Conservation (phyloP, 2,329 filamentous ascomycete genomes). For the Xylariaceae sp. region DNA sequence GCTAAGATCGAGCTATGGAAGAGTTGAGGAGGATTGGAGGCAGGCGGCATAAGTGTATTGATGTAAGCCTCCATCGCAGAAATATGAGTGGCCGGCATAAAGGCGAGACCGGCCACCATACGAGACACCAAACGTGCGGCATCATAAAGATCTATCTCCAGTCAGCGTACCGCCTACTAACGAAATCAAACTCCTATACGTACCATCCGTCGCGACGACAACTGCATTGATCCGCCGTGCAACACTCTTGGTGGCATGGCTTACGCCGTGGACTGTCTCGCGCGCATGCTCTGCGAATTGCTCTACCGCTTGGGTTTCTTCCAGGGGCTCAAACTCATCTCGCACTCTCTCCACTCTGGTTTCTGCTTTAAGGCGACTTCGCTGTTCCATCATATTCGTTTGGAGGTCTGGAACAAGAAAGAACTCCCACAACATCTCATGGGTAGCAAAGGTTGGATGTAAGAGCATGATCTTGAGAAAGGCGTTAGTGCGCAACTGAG, state of each 20-base stretch:
- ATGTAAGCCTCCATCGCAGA: constrained; percentile 69
- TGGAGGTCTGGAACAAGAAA: constrained; percentile 94
- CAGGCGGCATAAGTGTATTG: constrained; percentile 57
- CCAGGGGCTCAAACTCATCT: constrained; percentile 82
- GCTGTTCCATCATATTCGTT: constrained; percentile 80
- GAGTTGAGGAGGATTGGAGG: constrained; percentile 65
- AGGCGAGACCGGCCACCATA: constrained; percentile 52
- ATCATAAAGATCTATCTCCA: constrained; percentile 59
- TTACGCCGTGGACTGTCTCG: constrained; percentile 81
- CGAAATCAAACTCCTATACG: constrained; percentile 19
- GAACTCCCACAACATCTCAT: constrained; percentile 99
- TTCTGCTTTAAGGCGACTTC: constrained; percentile 81
- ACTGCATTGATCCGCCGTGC: constrained; percentile 73
- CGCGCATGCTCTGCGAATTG: constrained; percentile 87
- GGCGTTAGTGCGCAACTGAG: constrained; percentile 78
- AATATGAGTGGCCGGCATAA: constrained; percentile 63
- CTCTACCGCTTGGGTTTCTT: constrained; percentile 82
- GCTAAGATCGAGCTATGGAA: constrained; percentile 75
- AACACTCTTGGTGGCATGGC: constrained; percentile 75
- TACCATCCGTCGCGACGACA: constrained; percentile 58
- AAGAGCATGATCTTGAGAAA: constrained; percentile 81
- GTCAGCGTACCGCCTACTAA: constrained; percentile 1
- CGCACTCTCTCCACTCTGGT: constrained; percentile 75
- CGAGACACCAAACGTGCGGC: constrained; percentile 52
- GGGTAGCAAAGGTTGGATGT: constrained; percentile 89